Evolutionary conservation across 257 asterid genomes (phyloP).

Genomic region (Solanum peruvianum): DNA sequence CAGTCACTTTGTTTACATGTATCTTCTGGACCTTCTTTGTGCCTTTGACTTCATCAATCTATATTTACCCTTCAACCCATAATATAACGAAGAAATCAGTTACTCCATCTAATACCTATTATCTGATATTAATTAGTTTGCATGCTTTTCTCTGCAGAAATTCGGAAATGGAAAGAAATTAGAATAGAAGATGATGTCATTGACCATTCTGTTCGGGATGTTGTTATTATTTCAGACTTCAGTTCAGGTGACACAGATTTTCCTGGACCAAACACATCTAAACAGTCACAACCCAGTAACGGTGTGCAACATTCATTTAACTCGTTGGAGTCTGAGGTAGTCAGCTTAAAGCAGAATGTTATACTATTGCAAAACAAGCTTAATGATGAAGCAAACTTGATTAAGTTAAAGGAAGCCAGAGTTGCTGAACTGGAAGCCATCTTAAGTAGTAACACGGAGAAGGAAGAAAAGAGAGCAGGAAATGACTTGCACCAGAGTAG

Average conservation of each 20-base stretch:
- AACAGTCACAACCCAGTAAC: conserved; percentile 13
- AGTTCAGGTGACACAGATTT: conserved; percentile 13
- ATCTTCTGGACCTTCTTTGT: background rate
- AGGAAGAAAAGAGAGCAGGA: conserved; percentile 9
- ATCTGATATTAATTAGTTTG: background rate
- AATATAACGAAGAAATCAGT: background rate
- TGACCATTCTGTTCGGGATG: background rate
- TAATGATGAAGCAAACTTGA: conserved; percentile 11
- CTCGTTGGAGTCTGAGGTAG: conserved; percentile 22
- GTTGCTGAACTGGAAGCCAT: conserved; percentile 17
- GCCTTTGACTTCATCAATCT: background rate
- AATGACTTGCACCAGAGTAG: background rate
- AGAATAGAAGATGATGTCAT: conserved; percentile 17
- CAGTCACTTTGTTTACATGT: background rate
- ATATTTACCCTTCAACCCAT: background rate
- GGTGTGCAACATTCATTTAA: conserved; percentile 2
- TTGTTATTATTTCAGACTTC: background rate
- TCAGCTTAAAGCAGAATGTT: conserved; percentile 6
- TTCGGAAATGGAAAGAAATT: conserved; percentile 50
- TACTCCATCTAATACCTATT: background rate
- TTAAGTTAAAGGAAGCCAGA: conserved; percentile 12
- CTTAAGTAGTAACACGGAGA: background rate
- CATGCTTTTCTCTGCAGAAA: conserved; percentile 26
- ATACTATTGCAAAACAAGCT: conserved; percentile 15
- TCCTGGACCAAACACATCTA: conserved; percentile 8